Evolutionary conservation across 495 filamentous ascomycete species (phyloP).

Genomic region (Bryoglossum gracile): DNA sequence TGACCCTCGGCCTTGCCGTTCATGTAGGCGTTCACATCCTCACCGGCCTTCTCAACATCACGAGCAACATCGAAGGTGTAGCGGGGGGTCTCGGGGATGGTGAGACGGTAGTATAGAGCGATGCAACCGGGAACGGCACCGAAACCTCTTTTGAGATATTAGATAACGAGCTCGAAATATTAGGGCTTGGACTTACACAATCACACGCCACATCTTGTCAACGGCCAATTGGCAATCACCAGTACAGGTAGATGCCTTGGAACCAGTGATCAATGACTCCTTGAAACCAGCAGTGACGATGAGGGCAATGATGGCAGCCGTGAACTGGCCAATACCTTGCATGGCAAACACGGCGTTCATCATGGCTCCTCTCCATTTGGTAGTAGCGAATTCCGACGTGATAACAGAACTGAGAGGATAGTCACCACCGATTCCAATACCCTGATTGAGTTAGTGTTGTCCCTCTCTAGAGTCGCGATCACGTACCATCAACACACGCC

Average conservation of each 20-base stretch:
- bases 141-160: conserved; percentile 57
- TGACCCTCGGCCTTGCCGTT: conserved; percentile 47
- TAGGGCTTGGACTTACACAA: conserved; percentile 71
- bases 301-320: conserved; percentile 61
- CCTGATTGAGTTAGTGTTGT: conserved; percentile 23
- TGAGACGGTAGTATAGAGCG: conserved; percentile 73
- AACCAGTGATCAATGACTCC: conserved; percentile 50
- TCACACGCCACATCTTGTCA: conserved; percentile 79
- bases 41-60: conserved; percentile 55
- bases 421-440: conserved; percentile 78
- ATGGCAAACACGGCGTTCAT: conserved; percentile 83
- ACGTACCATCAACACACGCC: conserved; percentile 71
- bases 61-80: conserved; percentile 56
- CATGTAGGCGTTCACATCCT: conserved; percentile 60
- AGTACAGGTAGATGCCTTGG: conserved; percentile 44
- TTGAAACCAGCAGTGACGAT: conserved; percentile 69
- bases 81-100: conserved; percentile 73
- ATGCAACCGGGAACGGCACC: conserved; percentile 71
- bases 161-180: conserved; percentile 66
- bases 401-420: conserved; percentile 83
- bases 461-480: not conserved
- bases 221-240: conserved; percentile 62
- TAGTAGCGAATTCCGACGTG: conserved; percentile 72
- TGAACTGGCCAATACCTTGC: conserved; percentile 73
- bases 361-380: conserved; percentile 71